Evolutionary conservation across 2,329 filamentous ascomycete genomes (phyloP).

Genomic region (Cordyceps pruinosa): DNA sequence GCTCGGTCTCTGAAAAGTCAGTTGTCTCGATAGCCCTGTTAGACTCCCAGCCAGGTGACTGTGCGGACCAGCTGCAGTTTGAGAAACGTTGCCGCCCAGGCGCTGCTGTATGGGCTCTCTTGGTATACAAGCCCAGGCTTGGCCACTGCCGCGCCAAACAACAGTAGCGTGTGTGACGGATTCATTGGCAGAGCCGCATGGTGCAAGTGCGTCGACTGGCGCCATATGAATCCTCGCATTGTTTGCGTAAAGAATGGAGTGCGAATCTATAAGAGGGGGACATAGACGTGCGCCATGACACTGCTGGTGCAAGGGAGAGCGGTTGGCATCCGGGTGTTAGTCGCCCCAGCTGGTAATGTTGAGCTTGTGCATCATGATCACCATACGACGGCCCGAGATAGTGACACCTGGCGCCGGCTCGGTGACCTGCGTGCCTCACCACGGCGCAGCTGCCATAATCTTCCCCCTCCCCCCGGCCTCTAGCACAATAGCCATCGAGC

Average conservation of each 20-base stretch:
- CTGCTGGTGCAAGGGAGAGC: too few relatives aligned
- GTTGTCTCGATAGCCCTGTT: background rate
- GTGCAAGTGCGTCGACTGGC: too few relatives aligned
- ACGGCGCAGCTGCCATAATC: too few relatives aligned
- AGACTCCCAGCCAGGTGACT: background rate
- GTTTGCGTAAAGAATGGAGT: too few relatives aligned
- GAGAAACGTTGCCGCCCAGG: background rate
- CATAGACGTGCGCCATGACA: background rate
- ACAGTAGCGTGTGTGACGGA: background rate
- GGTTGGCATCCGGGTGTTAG: background rate
- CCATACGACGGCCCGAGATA: too few relatives aligned
- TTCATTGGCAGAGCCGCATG: too few relatives aligned
- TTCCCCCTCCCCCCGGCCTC: background rate
- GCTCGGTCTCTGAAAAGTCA: too few relatives aligned
- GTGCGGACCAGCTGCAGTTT: background rate
- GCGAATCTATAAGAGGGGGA: background rate
- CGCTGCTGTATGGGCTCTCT: background rate
- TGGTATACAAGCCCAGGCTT: background rate
- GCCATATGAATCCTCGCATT: too few relatives aligned
- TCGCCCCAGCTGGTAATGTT: too few relatives aligned
- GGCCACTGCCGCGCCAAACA: background rate
- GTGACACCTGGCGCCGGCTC: too few relatives aligned
- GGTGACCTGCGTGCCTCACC: too few relatives aligned
- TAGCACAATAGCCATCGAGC: background rate
- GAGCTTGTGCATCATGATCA: too few relatives aligned